Evolutionary conservation across 768 basidiomycete species (phyloP), one percentile per base, ranked within the genome.

Genomic region (Neoboletus magnificus): DNA sequence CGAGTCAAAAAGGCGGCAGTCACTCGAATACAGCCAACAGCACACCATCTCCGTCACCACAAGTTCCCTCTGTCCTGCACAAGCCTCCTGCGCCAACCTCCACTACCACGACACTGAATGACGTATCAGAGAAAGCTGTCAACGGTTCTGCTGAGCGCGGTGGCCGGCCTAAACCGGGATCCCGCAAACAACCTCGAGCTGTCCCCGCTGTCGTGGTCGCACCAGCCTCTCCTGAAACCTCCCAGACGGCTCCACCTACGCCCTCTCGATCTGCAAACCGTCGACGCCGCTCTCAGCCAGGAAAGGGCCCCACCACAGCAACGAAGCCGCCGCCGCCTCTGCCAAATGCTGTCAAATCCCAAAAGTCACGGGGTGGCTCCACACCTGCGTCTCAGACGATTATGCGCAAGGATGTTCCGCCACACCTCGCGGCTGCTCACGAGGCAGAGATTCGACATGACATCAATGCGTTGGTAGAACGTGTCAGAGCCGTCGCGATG

Each of bases 381-480:
- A 56, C 60, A 18, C 59, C 62, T 50, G 39, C 59, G 39, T 58
- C 70, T 22, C 62, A 74, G 48, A 59, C 57, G 10, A 71, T 76
- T 33, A 22, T 69, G 5, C 64, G 76, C 25, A 86, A 84, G 65
- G 84, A 87, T 60, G 64, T 78, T 5, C 85, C 85, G 39, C 85
- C 84, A 10, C 87, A 86, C 56, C 73, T 85, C 25, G 64, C 66
- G 45, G 61, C 62, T 55, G 60, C 59, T 43, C 70, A 76, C 15
- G 65, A 74, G 13, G 69, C 70, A 16, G 83, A 83, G 56, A 76
- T 85, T 66, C 79, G 80, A 44, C 78, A 80, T 48, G 80, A 87
- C 58, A 84, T 91, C 48, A 85, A 90, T 66, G 83, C 83, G n/a
- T 76, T 90, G 12, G 89, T 91, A 15, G 87, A 91, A 66, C 86